These are phyloP conservation scores for Oryza coarctata DNA, from an alignment of 176 grass and related monocot species.

Conservation along the genomic window DNA sequence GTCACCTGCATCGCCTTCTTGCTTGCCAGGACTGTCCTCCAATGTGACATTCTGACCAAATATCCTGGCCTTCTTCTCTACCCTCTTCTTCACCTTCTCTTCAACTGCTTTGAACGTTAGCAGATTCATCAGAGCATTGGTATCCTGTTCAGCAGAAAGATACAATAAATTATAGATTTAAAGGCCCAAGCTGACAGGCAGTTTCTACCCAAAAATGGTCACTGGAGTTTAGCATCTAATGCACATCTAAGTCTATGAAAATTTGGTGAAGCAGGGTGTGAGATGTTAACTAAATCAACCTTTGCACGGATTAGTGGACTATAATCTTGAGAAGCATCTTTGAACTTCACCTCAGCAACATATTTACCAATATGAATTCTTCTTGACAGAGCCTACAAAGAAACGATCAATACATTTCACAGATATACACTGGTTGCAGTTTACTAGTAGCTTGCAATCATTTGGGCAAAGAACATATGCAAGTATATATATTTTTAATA, in stretches of 20 bases:
- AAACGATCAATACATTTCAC: constrained; percentile 1
- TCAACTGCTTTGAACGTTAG: constrained; percentile 82
- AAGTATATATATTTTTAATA: background rate
- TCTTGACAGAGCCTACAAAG: constrained; percentile 73
- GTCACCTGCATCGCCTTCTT: constrained; percentile 23
- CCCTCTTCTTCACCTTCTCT: constrained; percentile 86
- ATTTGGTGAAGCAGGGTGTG: background rate
- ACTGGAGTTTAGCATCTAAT: background rate
- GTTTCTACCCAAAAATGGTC: constrained; percentile 1
- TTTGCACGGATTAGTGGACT: constrained; percentile 61
- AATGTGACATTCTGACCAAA: constrained; percentile 80
- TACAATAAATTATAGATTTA: constrained; percentile 11
- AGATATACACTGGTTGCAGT: background rate
- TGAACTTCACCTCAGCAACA: constrained; percentile 94
- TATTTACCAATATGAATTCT: constrained; percentile 92
- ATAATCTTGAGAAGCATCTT: constrained; percentile 76
- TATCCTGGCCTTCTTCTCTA: constrained; percentile 78
- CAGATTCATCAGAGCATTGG: constrained; percentile 69
- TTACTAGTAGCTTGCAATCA: background rate
- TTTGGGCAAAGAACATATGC: background rate
- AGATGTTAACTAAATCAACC: constrained; percentile 43
- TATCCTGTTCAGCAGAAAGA: constrained; percentile 50
- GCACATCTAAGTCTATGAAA: background rate
- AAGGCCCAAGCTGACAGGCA: background rate
- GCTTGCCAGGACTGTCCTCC: constrained; percentile 37